Conservation (phyloP, 164 flowering plant species). For the Brasenia schreberi region DNA sequence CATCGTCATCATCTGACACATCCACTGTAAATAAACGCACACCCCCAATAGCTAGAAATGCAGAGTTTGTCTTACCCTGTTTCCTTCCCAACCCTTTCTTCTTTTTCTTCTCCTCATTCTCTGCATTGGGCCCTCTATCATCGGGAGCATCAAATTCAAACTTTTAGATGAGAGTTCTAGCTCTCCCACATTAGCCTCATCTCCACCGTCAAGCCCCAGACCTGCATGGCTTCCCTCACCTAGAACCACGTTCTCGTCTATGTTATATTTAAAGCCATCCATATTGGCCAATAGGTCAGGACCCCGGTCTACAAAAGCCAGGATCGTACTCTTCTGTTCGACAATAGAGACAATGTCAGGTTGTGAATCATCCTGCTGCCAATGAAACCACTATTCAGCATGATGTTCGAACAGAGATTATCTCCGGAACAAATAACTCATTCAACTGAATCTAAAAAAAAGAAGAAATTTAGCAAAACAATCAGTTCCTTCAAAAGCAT, state of each 20-base stretch:
- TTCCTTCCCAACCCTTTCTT: slow-evolving; percentile 2
- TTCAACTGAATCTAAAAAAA: too few relatives aligned
- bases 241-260: slow-evolving; percentile 27
- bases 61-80: slow-evolving; percentile 37
- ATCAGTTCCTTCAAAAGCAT: too few relatives aligned
- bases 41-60: slow-evolving; percentile 70
- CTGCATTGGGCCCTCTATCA: slow-evolving; percentile 10
- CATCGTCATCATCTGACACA: slow-evolving; percentile 41
- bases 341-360: neutral
- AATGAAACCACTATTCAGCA: neutral
- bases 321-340: slow-evolving; percentile 7
- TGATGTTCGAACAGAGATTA: neutral
- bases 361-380: neutral
- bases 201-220: slow-evolving; percentile 51
- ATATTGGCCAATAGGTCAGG: slow-evolving; percentile 15
- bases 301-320: slow-evolving; percentile 39
- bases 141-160: slow-evolving; percentile 13
- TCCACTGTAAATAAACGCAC: slow-evolving; percentile 68
- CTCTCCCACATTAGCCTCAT: slow-evolving; percentile 1
- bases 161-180: slow-evolving; percentile 5
- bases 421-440: too few relatives aligned
- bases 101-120: slow-evolving; percentile 9
- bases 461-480: too few relatives aligned
- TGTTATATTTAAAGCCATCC: slow-evolving; percentile 29
- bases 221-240: slow-evolving; percentile 44